Conservation (phyloP, 2,329 filamentous ascomycete genomes). For the Magnaporthiopsis incrustans region DNA sequence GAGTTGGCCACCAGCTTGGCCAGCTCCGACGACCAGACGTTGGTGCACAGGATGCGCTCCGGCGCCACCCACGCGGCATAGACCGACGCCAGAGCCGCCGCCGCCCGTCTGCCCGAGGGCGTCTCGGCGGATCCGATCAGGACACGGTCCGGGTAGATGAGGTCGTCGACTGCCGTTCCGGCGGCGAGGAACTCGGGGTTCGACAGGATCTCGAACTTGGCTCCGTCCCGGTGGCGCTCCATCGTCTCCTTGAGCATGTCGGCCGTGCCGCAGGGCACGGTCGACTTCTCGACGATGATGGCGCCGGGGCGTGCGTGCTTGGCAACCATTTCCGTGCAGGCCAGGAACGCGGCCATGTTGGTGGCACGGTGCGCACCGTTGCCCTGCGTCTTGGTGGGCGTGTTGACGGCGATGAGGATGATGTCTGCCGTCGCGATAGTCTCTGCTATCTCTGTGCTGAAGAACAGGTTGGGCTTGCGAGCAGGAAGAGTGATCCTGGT, state of each 20-base stretch:
- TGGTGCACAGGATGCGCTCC: constrained; percentile 60
- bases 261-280: constrained; percentile 68
- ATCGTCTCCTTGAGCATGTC: constrained; percentile 60
- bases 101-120: constrained; percentile 50
- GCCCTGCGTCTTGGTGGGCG: constrained; percentile 66
- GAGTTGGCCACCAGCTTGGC: constrained; percentile 74
- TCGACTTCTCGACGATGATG: constrained; percentile 76
- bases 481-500: constrained; percentile 23
- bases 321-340: constrained; percentile 60
- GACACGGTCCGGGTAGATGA: constrained; percentile 64
- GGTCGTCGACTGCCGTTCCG: constrained; percentile 64
- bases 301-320: constrained; percentile 56
- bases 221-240: constrained; percentile 49
- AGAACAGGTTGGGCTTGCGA: constrained; percentile 60
- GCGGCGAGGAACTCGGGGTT: constrained; percentile 78
- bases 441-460: constrained; percentile 58
- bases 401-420: constrained; percentile 71
- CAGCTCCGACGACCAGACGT: constrained; percentile 71
- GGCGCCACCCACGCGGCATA: constrained; percentile 66
- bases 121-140: constrained; percentile 64
- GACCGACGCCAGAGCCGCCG: constrained; percentile 53
- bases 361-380: constrained; percentile 63
- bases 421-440: constrained; percentile 62
- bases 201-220: constrained; percentile 67
- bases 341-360: constrained; percentile 65